Conservation (phyloP, 345 rosid species). For the Punica granatum region DNA sequence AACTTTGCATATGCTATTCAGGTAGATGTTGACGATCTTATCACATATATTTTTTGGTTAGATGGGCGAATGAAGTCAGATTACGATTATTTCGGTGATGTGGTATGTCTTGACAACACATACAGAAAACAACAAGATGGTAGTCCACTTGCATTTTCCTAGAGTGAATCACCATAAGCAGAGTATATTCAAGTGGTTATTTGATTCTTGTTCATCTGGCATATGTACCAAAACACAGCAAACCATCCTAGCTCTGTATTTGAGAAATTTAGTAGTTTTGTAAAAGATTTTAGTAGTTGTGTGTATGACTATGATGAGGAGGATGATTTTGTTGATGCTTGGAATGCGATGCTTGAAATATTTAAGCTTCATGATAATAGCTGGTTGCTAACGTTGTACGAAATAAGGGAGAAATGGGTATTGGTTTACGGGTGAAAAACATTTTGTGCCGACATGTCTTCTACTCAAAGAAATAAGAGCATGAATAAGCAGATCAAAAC, state of each 20-base stretch:
- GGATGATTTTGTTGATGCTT: not conserved
- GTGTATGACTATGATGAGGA: not conserved
- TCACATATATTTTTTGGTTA: not conserved
- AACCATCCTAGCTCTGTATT: not conserved
- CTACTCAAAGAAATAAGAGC: not conserved
- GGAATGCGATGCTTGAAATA: not conserved
- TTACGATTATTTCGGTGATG: not conserved
- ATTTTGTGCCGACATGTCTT: not conserved
- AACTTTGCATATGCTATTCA: not conserved
- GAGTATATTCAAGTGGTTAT: not conserved
- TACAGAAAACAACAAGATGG: constrained; percentile 6
- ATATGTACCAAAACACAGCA: not conserved
- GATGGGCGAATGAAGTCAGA: not conserved
- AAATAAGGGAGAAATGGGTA: not conserved
- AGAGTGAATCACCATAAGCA: constrained; percentile 12
- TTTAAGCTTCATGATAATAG: not conserved
- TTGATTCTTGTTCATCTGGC: not conserved
- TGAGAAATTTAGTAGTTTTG: not conserved
- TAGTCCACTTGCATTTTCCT: constrained; percentile 4
- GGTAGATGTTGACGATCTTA: not conserved
- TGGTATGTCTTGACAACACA: constrained; percentile 3
- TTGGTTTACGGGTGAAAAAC: not conserved
- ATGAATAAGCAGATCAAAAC: too few relatives aligned
- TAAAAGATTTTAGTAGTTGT: not conserved
- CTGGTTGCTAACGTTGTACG: not conserved